Base-by-base conservation (phyloP, 2,329 filamentous ascomycete species). In the Teratosphaeria pseudoeucalypti region DNA sequence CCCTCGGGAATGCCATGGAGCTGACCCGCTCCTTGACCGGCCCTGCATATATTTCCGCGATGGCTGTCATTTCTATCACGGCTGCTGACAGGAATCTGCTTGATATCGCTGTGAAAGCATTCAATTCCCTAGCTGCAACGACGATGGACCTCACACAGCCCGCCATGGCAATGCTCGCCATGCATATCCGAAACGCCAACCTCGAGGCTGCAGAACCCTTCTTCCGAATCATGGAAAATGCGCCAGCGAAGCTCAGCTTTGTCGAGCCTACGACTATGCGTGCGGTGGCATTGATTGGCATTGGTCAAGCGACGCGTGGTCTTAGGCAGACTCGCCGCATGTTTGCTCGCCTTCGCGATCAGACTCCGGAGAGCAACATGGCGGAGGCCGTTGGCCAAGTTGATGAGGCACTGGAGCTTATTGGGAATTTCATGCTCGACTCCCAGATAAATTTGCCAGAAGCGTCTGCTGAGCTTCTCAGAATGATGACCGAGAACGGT, bases 241-340 rank as follows among this genome's bases (percentile, higher is more conserved):
- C 78, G 47, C 81, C 85, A 2, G 81, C 85, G 60, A 79, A 84
- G 68, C 77, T 81, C 57, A 81, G 84, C 37, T 87, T 95, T 73
- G 88, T 96, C 63, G 91, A 96, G 76, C 89, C 91, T 27, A 88
- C 90, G 12, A 84, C 89, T 60, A 96, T 96, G 90, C 96, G 92
- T 69, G 85, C 89, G 14, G 85, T 95, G 60, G 90, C 91, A 55
- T 80, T 97, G 73, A 88, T 97, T 70, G 88, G 89, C 58, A 90
- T 89, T 63, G 90, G 91, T 52, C 86, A 91, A 68, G 83, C 92
- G 55, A 85, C 87, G n/a, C 89, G 92, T 70, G 94, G 88, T 56
- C 76, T 97, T 60, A 78, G 81, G 12, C 85, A 94, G 71, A 86
- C 89, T 10, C 89, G 94, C 67, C 79, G 85, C 69, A 95, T 96